Base-by-base conservation (phyloP, 192 early-diverging fungal genomes). In the Backusella macrospora region DNA sequence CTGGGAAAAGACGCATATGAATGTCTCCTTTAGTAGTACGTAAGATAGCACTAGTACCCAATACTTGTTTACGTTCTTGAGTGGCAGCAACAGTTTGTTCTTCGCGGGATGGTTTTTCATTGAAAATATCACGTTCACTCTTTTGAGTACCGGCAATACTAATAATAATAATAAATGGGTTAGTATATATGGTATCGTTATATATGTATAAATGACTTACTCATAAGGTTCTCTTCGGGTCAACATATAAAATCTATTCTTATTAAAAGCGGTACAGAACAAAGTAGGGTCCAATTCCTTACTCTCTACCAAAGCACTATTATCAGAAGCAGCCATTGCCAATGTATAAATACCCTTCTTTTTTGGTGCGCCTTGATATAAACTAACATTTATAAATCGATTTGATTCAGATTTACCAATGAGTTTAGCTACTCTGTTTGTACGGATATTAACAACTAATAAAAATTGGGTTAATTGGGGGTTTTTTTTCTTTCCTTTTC, bases 211-310 rank as follows among this genome's bases (percentile, higher is more conserved):
- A 34, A 34, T 34, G 0, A 2, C 86, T 68, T 82, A 91, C 83
- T 87, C 83, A 66, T 93, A 92, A 1, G 96, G 95, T 70, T 98
- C 96, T 14, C 94, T 87, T 14, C 82, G 83, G 0, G 96, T 94
- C 76, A 98, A 95, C 86, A 97, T 92, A 83, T 92, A 99, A 71
- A 99, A 99, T 63, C 98, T 88, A 69, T 98, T 99, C 16, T 91
- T 83, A 65, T 95, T 95, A 71, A 90, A 96, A 0, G 94, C 94
- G 0, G 98, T 96, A 75, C 91, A 91, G 62, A 98, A 95, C 4
- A 99, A 63, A 13, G 94, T 97, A 29, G 98, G 96, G 68, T 98
- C 95, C 8, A 80, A 63, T 13, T 77, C 62, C 65, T 92, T 89
- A 26, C 83, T 83, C 47, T 92, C 93, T 71, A 83, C 85, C 44